These are phyloP conservation scores for Ascosphaera apis DNA, from an alignment of 2,329 filamentous ascomycete species.

Conservation along the genomic window DNA sequence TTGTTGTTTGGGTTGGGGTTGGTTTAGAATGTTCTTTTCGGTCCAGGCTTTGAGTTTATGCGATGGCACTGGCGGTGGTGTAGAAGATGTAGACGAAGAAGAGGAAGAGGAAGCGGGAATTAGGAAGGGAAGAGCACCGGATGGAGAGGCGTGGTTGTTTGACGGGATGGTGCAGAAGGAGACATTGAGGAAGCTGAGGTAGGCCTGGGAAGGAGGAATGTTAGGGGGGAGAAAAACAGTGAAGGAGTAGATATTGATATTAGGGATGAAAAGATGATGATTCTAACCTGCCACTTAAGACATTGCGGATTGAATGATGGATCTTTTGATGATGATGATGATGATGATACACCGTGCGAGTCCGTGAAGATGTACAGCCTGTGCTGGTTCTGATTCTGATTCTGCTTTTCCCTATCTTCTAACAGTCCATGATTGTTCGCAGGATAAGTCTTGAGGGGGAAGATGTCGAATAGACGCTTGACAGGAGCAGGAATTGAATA, in stretches of 20 bases:
- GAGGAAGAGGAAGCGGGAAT: slow-evolving; percentile 27
- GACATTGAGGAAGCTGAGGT: slow-evolving; percentile 53
- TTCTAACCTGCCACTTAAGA: slow-evolving; percentile 77
- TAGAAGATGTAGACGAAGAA: too few species aligned
- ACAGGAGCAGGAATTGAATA: slow-evolving; percentile 40
- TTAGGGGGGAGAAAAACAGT: background rate
- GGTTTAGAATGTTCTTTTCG: slow-evolving; percentile 26
- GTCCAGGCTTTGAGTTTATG: slow-evolving; percentile 48
- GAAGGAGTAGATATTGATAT: background rate
- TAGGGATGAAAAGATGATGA: background rate
- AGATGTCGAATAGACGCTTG: slow-evolving; percentile 60
- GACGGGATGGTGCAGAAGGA: slow-evolving; percentile 45
- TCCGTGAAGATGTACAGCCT: slow-evolving; percentile 58
- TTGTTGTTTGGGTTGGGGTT: slow-evolving; percentile 30
- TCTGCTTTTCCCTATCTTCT: too few species aligned
- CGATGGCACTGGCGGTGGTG: slow-evolving; percentile 30
- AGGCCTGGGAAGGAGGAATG: slow-evolving; percentile 33
- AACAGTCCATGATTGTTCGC: slow-evolving; percentile 36
- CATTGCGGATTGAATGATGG: slow-evolving; percentile 84
- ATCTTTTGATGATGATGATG: slow-evolving; percentile 27
- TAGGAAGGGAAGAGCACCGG: slow-evolving; percentile 71
- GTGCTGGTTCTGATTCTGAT: slow-evolving; percentile 24
- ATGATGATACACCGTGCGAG: slow-evolving; percentile 37
- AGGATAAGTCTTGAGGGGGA: slow-evolving; percentile 56
- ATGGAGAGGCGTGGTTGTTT: slow-evolving; percentile 82